phyloP scores from a whole-genome alignment of 306 rosid genomes.

The Cucurbita ficifolia region DNA sequence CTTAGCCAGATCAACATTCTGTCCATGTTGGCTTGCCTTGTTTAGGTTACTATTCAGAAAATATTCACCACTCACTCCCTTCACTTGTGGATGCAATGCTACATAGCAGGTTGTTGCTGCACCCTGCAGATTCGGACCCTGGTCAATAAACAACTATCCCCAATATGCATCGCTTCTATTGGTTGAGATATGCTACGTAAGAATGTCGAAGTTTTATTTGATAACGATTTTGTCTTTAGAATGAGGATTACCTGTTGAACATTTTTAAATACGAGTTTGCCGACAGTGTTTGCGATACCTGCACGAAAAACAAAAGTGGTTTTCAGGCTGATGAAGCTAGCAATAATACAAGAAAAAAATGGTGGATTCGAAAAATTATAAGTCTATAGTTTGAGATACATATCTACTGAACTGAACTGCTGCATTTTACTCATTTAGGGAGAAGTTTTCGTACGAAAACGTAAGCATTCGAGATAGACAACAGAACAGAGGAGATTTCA shows the following conservation, averaged over 20 bases:
- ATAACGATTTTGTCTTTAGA: background rate
- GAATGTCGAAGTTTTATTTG: background rate
- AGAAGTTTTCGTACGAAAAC: background rate
- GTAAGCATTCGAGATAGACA: background rate
- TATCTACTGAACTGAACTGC: background rate
- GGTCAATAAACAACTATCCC: background rate
- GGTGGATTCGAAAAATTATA: background rate
- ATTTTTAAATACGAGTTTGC: slow-evolving; percentile 38
- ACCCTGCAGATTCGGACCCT: slow-evolving; percentile 34
- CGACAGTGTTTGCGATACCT: slow-evolving; percentile 29
- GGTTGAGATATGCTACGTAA: background rate
- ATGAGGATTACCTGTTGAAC: slow-evolving; percentile 43
- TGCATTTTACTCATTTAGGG: background rate
- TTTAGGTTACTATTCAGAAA: slow-evolving; percentile 38
- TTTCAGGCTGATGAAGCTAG: background rate
- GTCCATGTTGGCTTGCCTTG: slow-evolving; percentile 31
- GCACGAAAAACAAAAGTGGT: slow-evolving; percentile 15
- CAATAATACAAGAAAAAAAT: background rate
- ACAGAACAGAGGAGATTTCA: background rate
- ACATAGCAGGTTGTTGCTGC: slow-evolving; percentile 82
- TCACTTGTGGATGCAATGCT: slow-evolving; percentile 55
- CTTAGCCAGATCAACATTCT: slow-evolving; percentile 43
- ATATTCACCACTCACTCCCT: slow-evolving; percentile 50
- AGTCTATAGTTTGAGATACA: background rate
- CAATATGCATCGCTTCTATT: background rate